Evolutionary conservation across 352 stramenopile genomes (phyloP).

Genomic region (Phytophthora pisi): DNA sequence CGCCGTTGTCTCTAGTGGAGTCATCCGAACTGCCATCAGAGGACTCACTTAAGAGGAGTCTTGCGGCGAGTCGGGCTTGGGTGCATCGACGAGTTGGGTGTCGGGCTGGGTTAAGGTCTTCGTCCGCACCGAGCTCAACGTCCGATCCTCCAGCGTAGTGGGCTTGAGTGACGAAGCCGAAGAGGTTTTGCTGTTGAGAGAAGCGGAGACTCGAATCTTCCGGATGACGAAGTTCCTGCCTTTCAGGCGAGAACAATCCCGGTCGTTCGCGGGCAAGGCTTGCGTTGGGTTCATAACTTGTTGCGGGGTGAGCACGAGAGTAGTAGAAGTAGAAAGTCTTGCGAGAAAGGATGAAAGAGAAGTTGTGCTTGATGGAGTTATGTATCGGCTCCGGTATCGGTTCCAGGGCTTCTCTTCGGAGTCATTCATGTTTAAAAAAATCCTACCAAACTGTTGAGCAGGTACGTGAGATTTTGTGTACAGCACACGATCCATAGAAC

Average conservation of each 20-base stretch:
- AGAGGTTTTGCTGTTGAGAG: conserved; percentile 21
- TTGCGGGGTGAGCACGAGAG: background rate
- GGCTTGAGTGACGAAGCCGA: conserved; percentile 14
- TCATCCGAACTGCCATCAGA: background rate
- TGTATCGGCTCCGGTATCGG: too few species aligned
- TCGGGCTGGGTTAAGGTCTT: background rate
- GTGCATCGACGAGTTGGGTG: background rate
- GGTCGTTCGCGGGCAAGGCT: conserved; percentile 3
- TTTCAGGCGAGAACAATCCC: conserved; percentile 8
- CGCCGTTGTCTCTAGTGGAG: background rate
- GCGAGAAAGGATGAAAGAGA: too few species aligned
- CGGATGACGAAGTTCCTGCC: conserved; percentile 9
- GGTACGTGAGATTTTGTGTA: too few species aligned
- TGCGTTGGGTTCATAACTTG: conserved; percentile 21
- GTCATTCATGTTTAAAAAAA: too few species aligned
- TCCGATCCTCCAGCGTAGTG: conserved; percentile 6
- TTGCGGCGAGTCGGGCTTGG: background rate
- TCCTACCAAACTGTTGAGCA: too few species aligned
- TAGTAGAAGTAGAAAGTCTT: too few species aligned
- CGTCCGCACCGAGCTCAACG: background rate
- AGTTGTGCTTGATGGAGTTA: too few species aligned
- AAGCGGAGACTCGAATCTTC: conserved; percentile 9
- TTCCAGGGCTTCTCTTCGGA: too few species aligned
- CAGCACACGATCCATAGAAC: too few species aligned
- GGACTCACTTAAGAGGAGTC: background rate